Evolutionary conservation across 1,284 basidiomycete species (phyloP).

Genomic region (Stereum hirsutum): DNA sequence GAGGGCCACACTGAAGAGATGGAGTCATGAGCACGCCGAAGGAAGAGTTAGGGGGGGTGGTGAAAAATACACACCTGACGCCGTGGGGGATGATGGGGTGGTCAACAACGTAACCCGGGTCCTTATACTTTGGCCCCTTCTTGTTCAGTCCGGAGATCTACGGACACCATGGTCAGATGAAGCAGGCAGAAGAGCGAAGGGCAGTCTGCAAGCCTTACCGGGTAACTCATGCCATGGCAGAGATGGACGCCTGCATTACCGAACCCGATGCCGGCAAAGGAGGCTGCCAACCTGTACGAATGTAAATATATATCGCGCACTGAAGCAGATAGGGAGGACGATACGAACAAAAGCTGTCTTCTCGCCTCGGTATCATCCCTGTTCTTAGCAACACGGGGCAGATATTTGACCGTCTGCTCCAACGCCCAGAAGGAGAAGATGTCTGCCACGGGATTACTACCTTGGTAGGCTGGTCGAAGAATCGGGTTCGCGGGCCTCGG

Average conservation of each 20-base stretch:
- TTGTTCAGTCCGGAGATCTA: conserved; percentile 95
- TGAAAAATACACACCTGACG: conserved; percentile 42
- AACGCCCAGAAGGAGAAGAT: conserved; percentile 96
- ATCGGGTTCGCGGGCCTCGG: conserved; percentile 89
- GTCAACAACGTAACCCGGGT: conserved; percentile 76
- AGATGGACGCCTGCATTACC: conserved; percentile 93
- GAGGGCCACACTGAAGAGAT: conserved; percentile 54
- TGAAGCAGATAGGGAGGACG: conserved; percentile 1
- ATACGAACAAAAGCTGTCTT: conserved; percentile 79
- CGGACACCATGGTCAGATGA: background rate
- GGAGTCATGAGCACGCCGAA: background rate
- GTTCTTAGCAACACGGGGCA: conserved; percentile 83
- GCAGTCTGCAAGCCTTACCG: conserved; percentile 32
- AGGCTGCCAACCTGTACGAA: conserved; percentile 83
- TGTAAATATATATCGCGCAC: no score
- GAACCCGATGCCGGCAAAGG: conserved; percentile 92
- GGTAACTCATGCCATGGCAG: conserved; percentile 83
- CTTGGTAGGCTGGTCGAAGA: conserved; percentile 89
- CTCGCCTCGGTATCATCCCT: conserved; percentile 77
- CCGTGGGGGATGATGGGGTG: conserved; percentile 92
- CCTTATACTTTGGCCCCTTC: conserved; percentile 81
- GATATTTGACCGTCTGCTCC: conserved; percentile 82
- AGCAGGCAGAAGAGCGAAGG: conserved; percentile 1
- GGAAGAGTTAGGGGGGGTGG: background rate
- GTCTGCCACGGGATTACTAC: conserved; percentile 92